Evolutionary conservation across 2,329 filamentous ascomycete genomes (phyloP), one percentile per base, ranked within the genome.

Genomic region (Colletotrichum spaethianum): DNA sequence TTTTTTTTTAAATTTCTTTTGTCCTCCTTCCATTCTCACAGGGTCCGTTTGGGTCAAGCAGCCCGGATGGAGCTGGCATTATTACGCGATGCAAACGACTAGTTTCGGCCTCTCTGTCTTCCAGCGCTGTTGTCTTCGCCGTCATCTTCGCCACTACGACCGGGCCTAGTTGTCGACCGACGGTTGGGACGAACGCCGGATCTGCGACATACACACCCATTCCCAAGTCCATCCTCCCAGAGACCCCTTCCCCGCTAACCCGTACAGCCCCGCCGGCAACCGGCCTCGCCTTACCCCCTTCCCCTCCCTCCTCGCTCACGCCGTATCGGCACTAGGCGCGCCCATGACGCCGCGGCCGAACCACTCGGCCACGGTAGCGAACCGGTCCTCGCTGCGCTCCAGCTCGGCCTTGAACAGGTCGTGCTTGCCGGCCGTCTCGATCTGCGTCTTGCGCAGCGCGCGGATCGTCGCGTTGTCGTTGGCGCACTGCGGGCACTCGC

Each of bases 341-440:
- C 87, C 89, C 95, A 98, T 97, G 4, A 98, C 95, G 1, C 96
- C 96, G 69, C 95, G 86, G 0, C 95, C 96, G 86, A 98, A 98
- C 90, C 96, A 99, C 79, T 98, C 94, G 72, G 94, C 94, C 67
- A 98, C 90, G 1, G 94, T 96, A n/a, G 90, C 93, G 81, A 98
- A 98, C 63, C 93, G 89, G 82, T 98, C 95, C 48, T 91, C 91
- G 67, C 93, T 94, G 74, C 92, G 83, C 78, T 91, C 91, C 75
- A 99, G 82, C 76, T 95, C 94, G 72, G 93, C 90, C 81, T 91
- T 89, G 84, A 99, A 99, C 77, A 98, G 83, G 76, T 98, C 96
- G 83, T 98, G 95, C 78, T 94, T 90, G 75, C 92, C 93, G 0
- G 94, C 93, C 61, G 93, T 93, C 82, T 98, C 96, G 65, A 94